Conservation (phyloP, 1,284 basidiomycete genomes). For the Apiotrichum porosum region DNA sequence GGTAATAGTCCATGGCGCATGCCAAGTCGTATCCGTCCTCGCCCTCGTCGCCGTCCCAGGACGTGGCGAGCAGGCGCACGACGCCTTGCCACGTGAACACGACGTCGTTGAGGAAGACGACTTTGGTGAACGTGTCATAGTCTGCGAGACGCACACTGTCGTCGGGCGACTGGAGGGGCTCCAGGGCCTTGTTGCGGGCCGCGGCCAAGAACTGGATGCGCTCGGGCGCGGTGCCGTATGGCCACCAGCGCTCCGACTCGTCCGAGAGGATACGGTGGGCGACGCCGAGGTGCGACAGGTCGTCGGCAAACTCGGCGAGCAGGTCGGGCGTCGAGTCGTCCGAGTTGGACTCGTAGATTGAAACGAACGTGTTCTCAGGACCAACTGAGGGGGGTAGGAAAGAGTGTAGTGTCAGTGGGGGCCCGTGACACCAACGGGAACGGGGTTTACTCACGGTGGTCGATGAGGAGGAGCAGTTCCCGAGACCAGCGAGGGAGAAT, state of each 20-base stretch:
- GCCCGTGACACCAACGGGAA: not conserved
- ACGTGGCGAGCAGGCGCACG: constrained; percentile 53
- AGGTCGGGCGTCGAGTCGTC: constrained; percentile 51
- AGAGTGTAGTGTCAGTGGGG: not conserved
- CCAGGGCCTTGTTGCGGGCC: constrained; percentile 53
- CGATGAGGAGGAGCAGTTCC: constrained; percentile 19
- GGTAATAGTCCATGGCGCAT: constrained; percentile 55
- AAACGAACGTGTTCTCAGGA: constrained; percentile 54
- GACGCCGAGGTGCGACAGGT: constrained; percentile 42
- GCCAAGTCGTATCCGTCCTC: constrained; percentile 54
- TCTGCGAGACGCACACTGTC: constrained; percentile 32
- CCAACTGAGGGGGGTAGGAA: constrained; percentile 46
- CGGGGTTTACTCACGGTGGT: constrained; percentile 20
- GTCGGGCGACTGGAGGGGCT: constrained; percentile 42
- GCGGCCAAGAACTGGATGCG: constrained; percentile 53
- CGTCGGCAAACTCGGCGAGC: constrained; percentile 45
- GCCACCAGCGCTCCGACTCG: constrained; percentile 34
- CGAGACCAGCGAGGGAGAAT: constrained; percentile 22
- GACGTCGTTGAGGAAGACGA: constrained; percentile 57
- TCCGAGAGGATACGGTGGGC: constrained; percentile 45
- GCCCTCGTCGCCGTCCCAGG: constrained; percentile 9
- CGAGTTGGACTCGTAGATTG: constrained; percentile 58
- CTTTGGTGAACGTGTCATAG: constrained; percentile 49
- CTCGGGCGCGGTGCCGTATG: constrained; percentile 46
- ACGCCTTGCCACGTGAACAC: constrained; percentile 53